Conservation (phyloP, 495 filamentous ascomycete species). For the Chlorociboria aeruginascens region DNA sequence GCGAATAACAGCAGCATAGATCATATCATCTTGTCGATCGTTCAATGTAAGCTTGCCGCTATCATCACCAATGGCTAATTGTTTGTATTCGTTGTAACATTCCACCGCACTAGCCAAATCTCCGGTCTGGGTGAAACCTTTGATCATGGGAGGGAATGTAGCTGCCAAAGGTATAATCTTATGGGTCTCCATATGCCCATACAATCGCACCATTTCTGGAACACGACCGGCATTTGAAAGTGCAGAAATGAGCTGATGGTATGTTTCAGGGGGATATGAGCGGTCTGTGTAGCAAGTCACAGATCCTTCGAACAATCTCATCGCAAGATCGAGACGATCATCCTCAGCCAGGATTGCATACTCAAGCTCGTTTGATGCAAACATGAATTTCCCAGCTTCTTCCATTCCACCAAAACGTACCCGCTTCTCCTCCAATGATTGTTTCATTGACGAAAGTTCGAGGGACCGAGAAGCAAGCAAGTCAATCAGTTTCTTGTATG, state of each 20-base stretch:
- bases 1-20: conserved; percentile 81
- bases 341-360: conserved; percentile 74
- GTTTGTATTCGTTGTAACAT: conserved; percentile 88
- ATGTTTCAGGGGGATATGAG: conserved; percentile 60
- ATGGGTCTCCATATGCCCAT: conserved; percentile 75
- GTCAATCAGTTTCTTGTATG: conserved; percentile 75
- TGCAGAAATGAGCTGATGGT: conserved; percentile 68
- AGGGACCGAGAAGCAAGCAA: conserved; percentile 68
- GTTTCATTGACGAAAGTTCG: conserved; percentile 56
- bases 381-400: conserved; percentile 79
- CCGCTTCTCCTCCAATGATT: conserved; percentile 60
- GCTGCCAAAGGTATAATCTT: conserved; percentile 60
- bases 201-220: conserved; percentile 79
- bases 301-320: conserved; percentile 73
- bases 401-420: conserved; percentile 75
- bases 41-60: conserved; percentile 57
- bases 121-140: conserved; percentile 68
- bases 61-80: conserved; percentile 69
- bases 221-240: conserved; percentile 69
- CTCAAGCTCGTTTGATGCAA: conserved; percentile 75
- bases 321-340: conserved; percentile 67
- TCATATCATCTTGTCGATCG: conserved; percentile 63
- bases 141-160: conserved; percentile 86
- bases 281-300: conserved; percentile 36
- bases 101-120: conserved; percentile 86